Evolutionary conservation across 805 yeast species (phyloP), one percentile per base, ranked within the genome.

Genomic region (Wickerhamiella cacticola): DNA sequence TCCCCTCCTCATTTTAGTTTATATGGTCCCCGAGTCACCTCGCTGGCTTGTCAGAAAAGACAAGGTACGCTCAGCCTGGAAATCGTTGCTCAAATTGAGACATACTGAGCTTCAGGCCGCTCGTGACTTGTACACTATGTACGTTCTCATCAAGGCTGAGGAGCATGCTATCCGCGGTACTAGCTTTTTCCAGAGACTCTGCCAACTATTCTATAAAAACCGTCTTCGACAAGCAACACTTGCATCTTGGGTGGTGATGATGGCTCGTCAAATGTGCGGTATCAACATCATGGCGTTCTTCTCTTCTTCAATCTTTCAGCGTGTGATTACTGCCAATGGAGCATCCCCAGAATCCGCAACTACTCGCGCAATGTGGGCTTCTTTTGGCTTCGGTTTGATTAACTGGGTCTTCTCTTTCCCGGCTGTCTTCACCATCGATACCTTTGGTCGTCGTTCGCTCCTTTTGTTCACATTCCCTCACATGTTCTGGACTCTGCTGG

Each of bases 191-290:
- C 45, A 49, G 29, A 52, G 58, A n/a, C 48, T 52, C 12, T 28
- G 48, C 5, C 53, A 54, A 43, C 50, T 54, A 15, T 55, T 55
- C 28, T 51, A 52, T 49, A 52, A 53, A 46, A 52, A 48, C 36
- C 76, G 95, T 70, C 83, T 82, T 63, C 76, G 94, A 66, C 81
- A 85, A 60, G 94, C 92, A 47, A 77, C 84, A 7, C 55, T 80
- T 48, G 94, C 84, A 48, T 78, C 94, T 3, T 80, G 81, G 74
- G 72, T 84, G 53, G 85, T 79, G 50, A 85, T 86, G 78, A 82
- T 84, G 60, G 80, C 81, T 84, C 95, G 85, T 67, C 94, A 85
- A 62, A 82, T 84, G 67, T 85, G 94, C 66, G 95, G 95, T 56
- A 76, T 85, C 63, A 85, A 85, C 59, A 89, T 84, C 46, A 82